A percentile compares a stretch with the other conserved stretches of the same genome.
Evolutionary conservation across 2,329 filamentous ascomycete genomes (phyloP).

Genomic region (Aspergillus caelatus): DNA sequence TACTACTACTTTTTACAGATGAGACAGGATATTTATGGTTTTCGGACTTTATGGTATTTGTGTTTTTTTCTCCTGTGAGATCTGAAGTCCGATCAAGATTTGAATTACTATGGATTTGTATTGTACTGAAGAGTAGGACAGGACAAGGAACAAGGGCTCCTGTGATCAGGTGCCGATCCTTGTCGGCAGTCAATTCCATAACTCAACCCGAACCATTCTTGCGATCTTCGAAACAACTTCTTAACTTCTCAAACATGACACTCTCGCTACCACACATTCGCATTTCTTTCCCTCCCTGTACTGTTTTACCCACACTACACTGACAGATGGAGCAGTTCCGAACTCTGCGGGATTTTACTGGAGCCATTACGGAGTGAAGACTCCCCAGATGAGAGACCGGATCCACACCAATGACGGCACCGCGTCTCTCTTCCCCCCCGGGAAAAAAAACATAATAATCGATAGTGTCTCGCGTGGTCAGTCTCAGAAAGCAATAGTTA

Average conservation of each 20-base stretch:
- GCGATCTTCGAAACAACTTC: no score
- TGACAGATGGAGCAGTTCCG: neutral
- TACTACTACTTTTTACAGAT: neutral
- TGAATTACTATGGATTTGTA: neutral
- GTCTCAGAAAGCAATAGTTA: conserved; percentile 24
- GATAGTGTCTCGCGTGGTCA: conserved; percentile 16
- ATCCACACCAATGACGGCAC: neutral
- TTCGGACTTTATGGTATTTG: no score
- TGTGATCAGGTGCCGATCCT: conserved; percentile 4
- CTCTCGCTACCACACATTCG: neutral
- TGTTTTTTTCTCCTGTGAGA: neutral
- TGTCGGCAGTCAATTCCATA: neutral
- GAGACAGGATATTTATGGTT: neutral
- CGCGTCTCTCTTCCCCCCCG: neutral
- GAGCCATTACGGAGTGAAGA: no score
- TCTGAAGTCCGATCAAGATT: neutral
- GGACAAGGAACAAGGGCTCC: neutral
- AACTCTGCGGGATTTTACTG: neutral
- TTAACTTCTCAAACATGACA: neutral
- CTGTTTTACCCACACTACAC: no score
- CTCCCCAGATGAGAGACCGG: neutral
- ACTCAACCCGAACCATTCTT: no score
- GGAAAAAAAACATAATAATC: conserved; percentile 7
- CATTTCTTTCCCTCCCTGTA: no score
- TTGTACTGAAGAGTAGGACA: no score